phyloP scores from a whole-genome alignment of 1,284 basidiomycete species.

The Pseudozyma sp. region DNA sequence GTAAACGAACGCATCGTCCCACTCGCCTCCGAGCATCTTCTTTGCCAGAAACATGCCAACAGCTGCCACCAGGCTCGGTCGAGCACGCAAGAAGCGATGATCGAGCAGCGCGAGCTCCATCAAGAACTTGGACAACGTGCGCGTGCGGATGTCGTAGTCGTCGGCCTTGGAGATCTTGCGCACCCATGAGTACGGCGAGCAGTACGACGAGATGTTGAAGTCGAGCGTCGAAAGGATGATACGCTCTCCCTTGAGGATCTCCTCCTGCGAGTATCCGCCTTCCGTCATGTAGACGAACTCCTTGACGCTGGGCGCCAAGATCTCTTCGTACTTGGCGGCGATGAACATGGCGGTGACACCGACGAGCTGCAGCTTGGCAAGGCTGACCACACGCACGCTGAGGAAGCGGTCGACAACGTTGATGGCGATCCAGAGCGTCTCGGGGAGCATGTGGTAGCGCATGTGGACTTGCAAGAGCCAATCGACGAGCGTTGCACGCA shows the following conservation, averaged over 20 bases:
- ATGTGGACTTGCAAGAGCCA: conserved; percentile 77
- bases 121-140: conserved; percentile 92
- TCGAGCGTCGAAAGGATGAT: conserved; percentile 87
- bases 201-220: conserved; percentile 95
- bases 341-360: conserved; percentile 78
- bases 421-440: conserved; percentile 78
- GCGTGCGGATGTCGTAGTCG: conserved; percentile 94
- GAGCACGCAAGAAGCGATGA: conserved; percentile 90
- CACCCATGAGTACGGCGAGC: conserved; percentile 99
- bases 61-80: conserved; percentile 94
- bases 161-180: conserved; percentile 96
- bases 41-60: conserved; percentile 83
- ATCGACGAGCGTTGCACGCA: conserved; percentile 69
- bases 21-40: conserved; percentile 68
- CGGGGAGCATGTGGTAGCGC: conserved; percentile 77
- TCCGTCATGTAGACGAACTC: conserved; percentile 79
- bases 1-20: conserved; percentile 86
- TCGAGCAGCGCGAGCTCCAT: conserved; percentile 96
- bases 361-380: conserved; percentile 76
- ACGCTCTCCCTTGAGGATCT: conserved; percentile 95
- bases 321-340: conserved; percentile 74
- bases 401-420: conserved; percentile 77
- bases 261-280: conserved; percentile 83
- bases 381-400: conserved; percentile 74
- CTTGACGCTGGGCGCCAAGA: conserved; percentile 66